Base-by-base conservation (phyloP, 257 asterid genomes). In the Handroanthus guayacan region DNA sequence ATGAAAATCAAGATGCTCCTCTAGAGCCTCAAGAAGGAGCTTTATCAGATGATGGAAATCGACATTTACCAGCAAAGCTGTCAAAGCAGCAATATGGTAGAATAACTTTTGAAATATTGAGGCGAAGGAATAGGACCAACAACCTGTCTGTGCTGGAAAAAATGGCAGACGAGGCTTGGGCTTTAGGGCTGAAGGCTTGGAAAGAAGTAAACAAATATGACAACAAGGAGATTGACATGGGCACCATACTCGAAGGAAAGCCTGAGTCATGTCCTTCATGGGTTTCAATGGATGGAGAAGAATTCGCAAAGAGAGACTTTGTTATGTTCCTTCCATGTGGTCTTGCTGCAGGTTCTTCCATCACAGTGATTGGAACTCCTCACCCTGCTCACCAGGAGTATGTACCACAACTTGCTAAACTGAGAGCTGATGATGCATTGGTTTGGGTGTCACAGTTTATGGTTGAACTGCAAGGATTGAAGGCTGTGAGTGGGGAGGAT, bases 251-350 rank as follows among this genome's bases (percentile, higher is more conserved):
- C n/a, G 99, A 91, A 78, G 95, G 96, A 70, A 92, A 95, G 84
- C 97, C 93, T 0, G 97, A 95, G 85, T 85, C 98, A 25, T 95
- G 99, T 62, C 97, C 99, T 81, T 93, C 99, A 9, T 93, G 94
- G 94, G 91, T 95, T 77, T 86, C 91, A 20, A 71, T 76, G 86
- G 84, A 68, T 63, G 96, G 89, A 72, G 92, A 84, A 80, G 89
- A 95, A 74, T 74, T 93, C 77, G 80, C 78, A 50, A 83, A 78
- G 86, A 86, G 76, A 71, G 89, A 86, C 82, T 75, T 57, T 58
- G 64, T 93, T 57, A 87, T 90, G 97, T 90, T 89, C 83, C 97
- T 95, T 80, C 97, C 97, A 5, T 95, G 99, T 75, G 99, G 98
- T 45, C 97, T 95, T 81, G 93, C 98, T 71, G 97, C 96, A 61